These are phyloP conservation scores for Phytophthora europaea DNA, from an alignment of 352 stramenopile genomes.

Conservation along the genomic window DNA sequence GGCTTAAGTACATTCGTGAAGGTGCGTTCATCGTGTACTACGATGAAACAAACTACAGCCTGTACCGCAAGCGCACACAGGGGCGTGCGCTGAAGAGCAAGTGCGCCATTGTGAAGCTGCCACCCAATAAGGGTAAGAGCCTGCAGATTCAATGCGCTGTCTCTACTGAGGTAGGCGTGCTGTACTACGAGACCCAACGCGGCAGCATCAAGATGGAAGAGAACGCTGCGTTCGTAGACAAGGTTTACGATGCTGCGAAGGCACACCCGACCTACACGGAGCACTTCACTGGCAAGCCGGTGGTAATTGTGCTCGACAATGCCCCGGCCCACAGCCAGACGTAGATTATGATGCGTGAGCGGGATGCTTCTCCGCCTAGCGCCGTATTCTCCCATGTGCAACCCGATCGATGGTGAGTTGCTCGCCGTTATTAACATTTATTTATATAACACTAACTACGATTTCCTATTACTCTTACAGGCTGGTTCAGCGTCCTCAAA, in stretches of 20 bases:
- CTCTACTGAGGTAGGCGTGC: neutral
- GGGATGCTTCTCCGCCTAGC: slow-evolving; percentile 1
- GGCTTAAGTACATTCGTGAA: neutral
- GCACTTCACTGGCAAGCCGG: neutral
- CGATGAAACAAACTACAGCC: neutral
- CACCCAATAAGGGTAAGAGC: slow-evolving; percentile 1
- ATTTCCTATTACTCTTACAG: neutral
- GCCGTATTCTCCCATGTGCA: slow-evolving; percentile 25
- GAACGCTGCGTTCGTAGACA: slow-evolving; percentile 1
- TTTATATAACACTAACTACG: neutral
- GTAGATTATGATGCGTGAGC: neutral
- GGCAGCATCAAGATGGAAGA: slow-evolving; percentile 7
- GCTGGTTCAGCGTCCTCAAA: slow-evolving; percentile 5
- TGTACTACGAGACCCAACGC: neutral
- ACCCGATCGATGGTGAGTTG: slow-evolving; percentile 20
- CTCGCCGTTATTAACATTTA: neutral
- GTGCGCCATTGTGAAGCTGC: neutral
- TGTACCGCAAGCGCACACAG: neutral
- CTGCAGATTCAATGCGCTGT: slow-evolving; percentile 9
- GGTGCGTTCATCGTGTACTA: neutral
- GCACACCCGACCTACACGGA: neutral
- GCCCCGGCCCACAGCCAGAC: slow-evolving; percentile 1
- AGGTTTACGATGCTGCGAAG: slow-evolving; percentile 1
- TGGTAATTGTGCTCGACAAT: slow-evolving; percentile 10
- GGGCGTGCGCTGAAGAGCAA: neutral